phyloP scores from a whole-genome alignment of 2,329 filamentous ascomycete genomes.

The Cladorrhinum sp. region DNA sequence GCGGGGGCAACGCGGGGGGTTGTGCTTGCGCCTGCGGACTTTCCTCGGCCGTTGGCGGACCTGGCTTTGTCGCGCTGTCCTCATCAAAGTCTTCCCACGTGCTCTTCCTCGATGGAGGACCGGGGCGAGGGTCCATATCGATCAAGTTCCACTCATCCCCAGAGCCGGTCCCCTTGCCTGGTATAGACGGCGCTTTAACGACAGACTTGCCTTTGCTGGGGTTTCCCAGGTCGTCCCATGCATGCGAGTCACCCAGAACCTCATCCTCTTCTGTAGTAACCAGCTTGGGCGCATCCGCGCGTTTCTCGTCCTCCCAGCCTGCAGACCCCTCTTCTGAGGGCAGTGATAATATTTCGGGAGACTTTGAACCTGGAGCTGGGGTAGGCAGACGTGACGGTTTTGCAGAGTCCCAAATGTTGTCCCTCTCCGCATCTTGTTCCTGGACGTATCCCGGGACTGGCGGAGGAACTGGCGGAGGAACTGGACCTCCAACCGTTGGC shows the following conservation, averaged over 20 bases:
- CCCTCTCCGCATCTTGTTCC: slow-evolving; percentile 30
- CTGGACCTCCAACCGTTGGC: slow-evolving; percentile 34
- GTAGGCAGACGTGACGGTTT: slow-evolving; percentile 33
- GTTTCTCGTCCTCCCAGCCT: slow-evolving; percentile 42
- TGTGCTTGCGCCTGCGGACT: slow-evolving; percentile 7
- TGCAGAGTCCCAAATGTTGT: slow-evolving; percentile 37
- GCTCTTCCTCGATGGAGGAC: slow-evolving; percentile 35
- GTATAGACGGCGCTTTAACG: slow-evolving; percentile 23
- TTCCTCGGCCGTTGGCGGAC: slow-evolving; percentile 6
- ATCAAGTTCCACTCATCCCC: slow-evolving; percentile 51
- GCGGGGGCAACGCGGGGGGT: slow-evolving; percentile 19
- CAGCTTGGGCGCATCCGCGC: slow-evolving; percentile 25
- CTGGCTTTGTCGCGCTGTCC: slow-evolving; percentile 21
- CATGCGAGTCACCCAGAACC: slow-evolving; percentile 42
- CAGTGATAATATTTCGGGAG: slow-evolving; percentile 37
- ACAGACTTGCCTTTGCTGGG: slow-evolving; percentile 43
- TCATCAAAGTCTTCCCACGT: slow-evolving; percentile 39
- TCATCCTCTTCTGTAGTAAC: slow-evolving; percentile 31
- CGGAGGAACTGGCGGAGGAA: slow-evolving; percentile 14
- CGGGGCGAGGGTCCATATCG: slow-evolving; percentile 39
- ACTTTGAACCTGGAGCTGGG: slow-evolving; percentile 29
- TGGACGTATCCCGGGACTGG: slow-evolving; percentile 26
- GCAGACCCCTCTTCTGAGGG: slow-evolving; percentile 39
- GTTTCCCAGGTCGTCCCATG: slow-evolving; percentile 48
- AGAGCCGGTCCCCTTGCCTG: slow-evolving; percentile 12